Percentiles rank a stretch among this genome's conserved stretches.
phyloP scores from a whole-genome alignment of 2,329 filamentous ascomycete genomes.

The Ophiobolus disseminans region DNA sequence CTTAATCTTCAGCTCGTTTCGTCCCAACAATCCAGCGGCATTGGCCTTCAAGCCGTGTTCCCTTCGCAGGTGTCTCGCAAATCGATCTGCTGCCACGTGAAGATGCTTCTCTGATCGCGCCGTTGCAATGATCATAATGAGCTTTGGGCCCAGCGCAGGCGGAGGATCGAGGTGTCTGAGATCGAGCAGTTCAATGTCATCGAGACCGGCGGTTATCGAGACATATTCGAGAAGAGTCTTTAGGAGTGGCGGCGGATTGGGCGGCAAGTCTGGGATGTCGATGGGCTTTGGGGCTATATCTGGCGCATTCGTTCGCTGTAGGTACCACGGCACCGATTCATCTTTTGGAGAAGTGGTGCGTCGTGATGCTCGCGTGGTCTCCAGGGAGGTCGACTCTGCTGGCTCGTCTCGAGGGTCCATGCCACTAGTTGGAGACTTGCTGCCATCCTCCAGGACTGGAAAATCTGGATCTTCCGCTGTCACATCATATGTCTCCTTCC shows the following conservation, averaged over 20 bases:
- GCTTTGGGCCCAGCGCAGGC: conserved; percentile 82
- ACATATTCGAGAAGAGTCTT: conserved; percentile 76
- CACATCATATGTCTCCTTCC: conserved; percentile 21
- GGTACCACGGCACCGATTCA: conserved; percentile 76
- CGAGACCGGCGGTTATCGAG: conserved; percentile 84
- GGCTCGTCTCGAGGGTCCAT: background rate
- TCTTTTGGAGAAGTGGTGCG: conserved; percentile 1
- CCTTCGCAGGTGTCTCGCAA: conserved; percentile 83
- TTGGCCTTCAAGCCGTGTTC: conserved; percentile 75
- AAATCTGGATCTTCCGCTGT: conserved; percentile 20
- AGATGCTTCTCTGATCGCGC: conserved; percentile 92
- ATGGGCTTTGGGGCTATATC: conserved; percentile 59
- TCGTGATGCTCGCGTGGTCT: conserved; percentile 6
- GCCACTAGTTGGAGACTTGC: background rate
- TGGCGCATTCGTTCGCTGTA: conserved; percentile 60
- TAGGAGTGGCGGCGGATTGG: conserved; percentile 74
- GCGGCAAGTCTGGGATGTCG: conserved; percentile 69
- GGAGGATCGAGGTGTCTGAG: conserved; percentile 84
- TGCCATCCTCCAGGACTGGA: conserved; percentile 13
- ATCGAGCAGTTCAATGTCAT: conserved; percentile 81
- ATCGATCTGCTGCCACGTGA: conserved; percentile 86
- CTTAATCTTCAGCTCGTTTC: conserved; percentile 90
- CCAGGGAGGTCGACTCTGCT: background rate
- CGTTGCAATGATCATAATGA: conserved; percentile 92
- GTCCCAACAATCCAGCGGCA: conserved; percentile 86